Conservation (phyloP, 2,329 filamentous ascomycete species). For the Camillea tinctor region DNA sequence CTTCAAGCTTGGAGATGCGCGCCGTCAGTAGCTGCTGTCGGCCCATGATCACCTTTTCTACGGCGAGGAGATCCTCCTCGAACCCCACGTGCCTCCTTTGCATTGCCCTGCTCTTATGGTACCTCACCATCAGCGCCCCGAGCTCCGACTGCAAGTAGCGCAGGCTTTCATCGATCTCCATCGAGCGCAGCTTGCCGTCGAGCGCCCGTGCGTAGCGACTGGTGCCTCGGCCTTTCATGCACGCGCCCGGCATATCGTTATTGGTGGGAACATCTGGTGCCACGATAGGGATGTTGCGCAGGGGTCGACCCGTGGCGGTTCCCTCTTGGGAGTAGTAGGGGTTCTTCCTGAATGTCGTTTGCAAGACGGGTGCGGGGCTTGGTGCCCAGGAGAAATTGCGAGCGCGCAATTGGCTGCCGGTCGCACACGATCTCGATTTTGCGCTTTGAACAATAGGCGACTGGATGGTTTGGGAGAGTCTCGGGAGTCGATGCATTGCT, state of each 20-base stretch:
- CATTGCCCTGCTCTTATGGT: background rate
- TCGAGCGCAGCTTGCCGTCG: slow-evolving; percentile 1
- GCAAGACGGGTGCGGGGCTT: no score
- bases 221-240: slow-evolving; percentile 1
- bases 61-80: background rate
- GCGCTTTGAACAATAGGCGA: background rate
- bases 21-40: slow-evolving; percentile 3
- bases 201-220: slow-evolving; percentile 1
- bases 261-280: background rate
- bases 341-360: background rate
- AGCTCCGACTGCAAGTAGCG: background rate
- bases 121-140: background rate
- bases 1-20: slow-evolving; percentile 6
- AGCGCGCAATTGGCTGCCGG: background rate
- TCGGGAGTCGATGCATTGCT: background rate
- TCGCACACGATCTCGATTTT: background rate
- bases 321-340: background rate
- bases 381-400: background rate
- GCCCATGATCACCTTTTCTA: background rate
- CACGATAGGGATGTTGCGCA: background rate
- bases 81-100: background rate
- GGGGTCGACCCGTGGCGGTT: background rate
- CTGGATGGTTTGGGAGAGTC: background rate
- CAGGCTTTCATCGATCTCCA: background rate
- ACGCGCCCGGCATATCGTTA: background rate